These are phyloP conservation scores for Xylariaceae sp. DNA, from an alignment of 2,329 filamentous ascomycete genomes.

Conservation along the genomic window DNA sequence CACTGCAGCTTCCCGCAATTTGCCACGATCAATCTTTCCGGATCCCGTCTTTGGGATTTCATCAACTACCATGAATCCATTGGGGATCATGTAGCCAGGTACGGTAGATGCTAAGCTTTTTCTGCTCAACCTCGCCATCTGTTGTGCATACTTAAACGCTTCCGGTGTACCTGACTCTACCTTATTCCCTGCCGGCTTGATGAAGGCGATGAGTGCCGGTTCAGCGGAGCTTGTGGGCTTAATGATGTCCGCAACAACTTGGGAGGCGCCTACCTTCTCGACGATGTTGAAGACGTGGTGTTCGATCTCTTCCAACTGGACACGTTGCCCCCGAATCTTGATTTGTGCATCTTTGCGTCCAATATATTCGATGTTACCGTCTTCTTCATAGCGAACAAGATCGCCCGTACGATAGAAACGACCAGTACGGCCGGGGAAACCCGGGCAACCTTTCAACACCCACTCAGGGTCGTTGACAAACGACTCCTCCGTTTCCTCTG, in stretches of 20 bases:
- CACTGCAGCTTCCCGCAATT: neutral
- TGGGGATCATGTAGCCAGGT: neutral
- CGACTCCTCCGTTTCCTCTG: slow-evolving; percentile 32
- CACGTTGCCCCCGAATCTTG: neutral
- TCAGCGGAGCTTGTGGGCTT: neutral
- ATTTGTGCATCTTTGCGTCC: neutral
- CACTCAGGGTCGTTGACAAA: slow-evolving; percentile 41
- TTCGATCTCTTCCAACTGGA: neutral
- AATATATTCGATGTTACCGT: neutral
- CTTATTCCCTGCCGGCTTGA: neutral
- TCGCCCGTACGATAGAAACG: neutral
- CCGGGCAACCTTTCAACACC: neutral
- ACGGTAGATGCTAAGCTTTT: neutral
- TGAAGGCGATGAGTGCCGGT: neutral
- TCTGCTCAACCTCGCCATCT: too few relatives aligned
- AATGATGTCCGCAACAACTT: neutral
- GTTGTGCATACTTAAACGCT: too few relatives aligned
- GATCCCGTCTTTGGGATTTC: slow-evolving; percentile 1
- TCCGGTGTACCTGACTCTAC: too few relatives aligned
- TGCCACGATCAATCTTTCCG: slow-evolving; percentile 1
- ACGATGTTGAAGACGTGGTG: neutral
- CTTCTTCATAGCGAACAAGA: neutral
- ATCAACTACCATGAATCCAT: neutral
- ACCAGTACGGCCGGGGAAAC: neutral
- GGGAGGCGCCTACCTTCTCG: neutral